Base-by-base conservation (phyloP, 2,329 filamentous ascomycete species). In the Amylocarpus encephaloides region DNA sequence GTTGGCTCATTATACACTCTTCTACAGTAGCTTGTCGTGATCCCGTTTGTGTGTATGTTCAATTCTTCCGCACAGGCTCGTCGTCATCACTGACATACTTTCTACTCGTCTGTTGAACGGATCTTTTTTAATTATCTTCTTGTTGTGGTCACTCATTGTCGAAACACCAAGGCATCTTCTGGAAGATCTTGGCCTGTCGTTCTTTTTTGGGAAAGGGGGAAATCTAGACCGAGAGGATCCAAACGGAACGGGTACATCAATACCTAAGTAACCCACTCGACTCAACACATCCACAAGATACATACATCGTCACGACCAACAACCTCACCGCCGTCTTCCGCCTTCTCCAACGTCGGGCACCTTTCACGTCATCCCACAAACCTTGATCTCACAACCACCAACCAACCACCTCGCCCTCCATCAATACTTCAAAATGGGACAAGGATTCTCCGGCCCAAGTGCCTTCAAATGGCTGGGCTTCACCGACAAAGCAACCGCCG, bases 401-500 rank as follows among this genome's bases (percentile, higher is more conserved):
- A 15, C 18, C n/a, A n/a, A 32, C 29, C 32, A 29, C 19, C 19
- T 44, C 15, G 18, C 22, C 43, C 35, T 32, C 22, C 22, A 4
- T 7, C 22, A 4, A 26, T 26, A 26, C 22, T 26, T 26, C 49
- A 61, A 48, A 38, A 64, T 66, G 62, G 62, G 56, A 32, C 49
- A 58, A 50, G 55, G 61, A 52, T 66, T 66, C 51, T 59, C 59
- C 18, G 63, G 63, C 6, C 63, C 63, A n/a, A 52, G 64, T 43
- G 62, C 63, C 56, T 66, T 66, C 57, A 64, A 65, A 43, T 65
- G 60, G 55, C 54, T 65, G 52, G 55, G 55, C 49, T 64, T 66
- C 53, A 66, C 62, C 7, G 58, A 59, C 9, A 57, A 60, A 50
- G 63, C 63, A 18, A 65, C 62, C 3, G 62, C 60, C 6, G 63